These are phyloP conservation scores for Chromera velia DNA, from an alignment of 73 alveolate species.

Conservation along the genomic window DNA sequence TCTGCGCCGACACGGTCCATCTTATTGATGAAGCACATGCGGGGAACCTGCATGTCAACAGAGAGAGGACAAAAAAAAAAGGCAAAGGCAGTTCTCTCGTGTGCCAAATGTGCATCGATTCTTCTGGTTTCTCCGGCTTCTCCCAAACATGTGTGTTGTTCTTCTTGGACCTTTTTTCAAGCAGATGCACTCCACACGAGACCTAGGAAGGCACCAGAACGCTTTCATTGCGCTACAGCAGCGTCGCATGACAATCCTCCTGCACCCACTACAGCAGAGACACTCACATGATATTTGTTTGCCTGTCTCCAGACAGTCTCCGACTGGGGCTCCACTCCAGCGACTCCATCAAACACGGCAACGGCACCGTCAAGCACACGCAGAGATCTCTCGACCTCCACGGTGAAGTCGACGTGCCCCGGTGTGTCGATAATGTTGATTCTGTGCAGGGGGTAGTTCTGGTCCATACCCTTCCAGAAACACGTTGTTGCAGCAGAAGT, in stretches of 20 bases:
- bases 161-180: too few species aligned
- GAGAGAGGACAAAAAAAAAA: neutral
- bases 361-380: conserved; percentile 92
- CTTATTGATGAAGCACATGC: conserved; percentile 69
- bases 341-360: conserved; percentile 81
- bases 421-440: conserved; percentile 92
- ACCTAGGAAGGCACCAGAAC: neutral
- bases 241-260: neutral
- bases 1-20: conserved; percentile 94
- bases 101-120: neutral
- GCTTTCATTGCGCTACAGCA: neutral
- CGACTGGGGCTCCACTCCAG: conserved; percentile 87
- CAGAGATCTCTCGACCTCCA: conserved; percentile 94
- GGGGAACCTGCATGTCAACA: neutral
- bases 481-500: conserved; percentile 87
- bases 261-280: neutral
- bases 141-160: conserved; percentile 35
- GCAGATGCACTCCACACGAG: neutral
- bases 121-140: neutral
- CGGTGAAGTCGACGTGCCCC: conserved; percentile 93
- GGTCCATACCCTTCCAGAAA: conserved; percentile 63
- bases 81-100: too few species aligned
- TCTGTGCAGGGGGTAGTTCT: conserved; percentile 5
- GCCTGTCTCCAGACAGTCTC: conserved; percentile 86
- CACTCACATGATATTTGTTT: conserved; percentile 60